Evolutionary conservation across 2,329 filamentous ascomycete genomes (phyloP), one percentile per base, ranked within the genome.

Genomic region (Colletotrichum higginsianum): DNA sequence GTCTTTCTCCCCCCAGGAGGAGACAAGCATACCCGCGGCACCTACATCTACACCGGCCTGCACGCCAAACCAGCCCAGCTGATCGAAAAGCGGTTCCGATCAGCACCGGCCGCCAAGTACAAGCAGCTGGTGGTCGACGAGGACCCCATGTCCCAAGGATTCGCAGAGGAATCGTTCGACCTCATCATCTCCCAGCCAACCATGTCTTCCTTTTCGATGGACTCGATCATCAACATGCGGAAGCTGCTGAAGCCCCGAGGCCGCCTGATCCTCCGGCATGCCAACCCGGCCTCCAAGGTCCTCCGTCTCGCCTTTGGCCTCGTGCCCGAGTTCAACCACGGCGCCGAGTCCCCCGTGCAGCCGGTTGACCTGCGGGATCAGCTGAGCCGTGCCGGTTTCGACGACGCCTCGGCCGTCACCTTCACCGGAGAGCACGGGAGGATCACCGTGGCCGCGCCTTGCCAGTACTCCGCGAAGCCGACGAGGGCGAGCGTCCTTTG

Each of bases 91-190:
- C n/a, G 42, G 2, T 18, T 61, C 2, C 13, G 16, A n/a, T 46
- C 47, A 8, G 12, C 38, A 5, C 16, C 50, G 2, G 42, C 18
- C 18, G 58, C 46, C 30, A 40, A 26, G 2, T 56, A 64, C 60
- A 56, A 35, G 16, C 30, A 60, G 12, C 42, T 78, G 15, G 76
- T 84, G 63, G 71, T 83, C 21, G 78, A 80, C 16, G 66, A 75
- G 13, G 77, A 80, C 42, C 74, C 76, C 1, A n/a, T 66, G 0
- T 60, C 67, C 0, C 83, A 72, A 12, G 67, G 70, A 2, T 35
- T 72, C 21, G n/a, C 21, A 1, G 30, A 26, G 4, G 67, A 71
- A 18, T 66, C 56, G 2, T 85, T 81, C 69, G 84, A 86, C 50
- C 23, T 69, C 2, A 23, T 72, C 11, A 18, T 44, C 11, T 64